Base-by-base conservation (phyloP, 768 basidiomycete species). In the Tephrocybe sp. region DNA sequence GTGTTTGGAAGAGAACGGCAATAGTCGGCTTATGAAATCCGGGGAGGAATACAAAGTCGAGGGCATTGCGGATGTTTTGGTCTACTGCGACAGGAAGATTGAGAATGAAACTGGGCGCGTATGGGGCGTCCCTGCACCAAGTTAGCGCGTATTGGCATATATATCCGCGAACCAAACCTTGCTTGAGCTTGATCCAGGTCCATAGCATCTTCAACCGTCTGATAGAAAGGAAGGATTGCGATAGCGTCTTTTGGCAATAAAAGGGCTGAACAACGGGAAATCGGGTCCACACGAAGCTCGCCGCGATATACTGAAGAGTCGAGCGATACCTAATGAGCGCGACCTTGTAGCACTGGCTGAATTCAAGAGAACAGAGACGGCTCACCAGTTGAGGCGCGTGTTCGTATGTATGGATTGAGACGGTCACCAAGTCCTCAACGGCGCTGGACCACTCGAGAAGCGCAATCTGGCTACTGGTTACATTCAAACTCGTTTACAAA, bases 381-480 rank as follows among this genome's bases (percentile, higher is more conserved):
- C 82, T 42, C 59, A 90, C 85, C 61, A 97, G 78, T 63, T 98
- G 94, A 8, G 90, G 85, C 14, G 94, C 86, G 56, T 95, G 80
- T 69, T 99, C 97, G 64, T 96, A 98, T 6, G 97, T 98, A 64
- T 99, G 97, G 48, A 99, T 88, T 9, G 94, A 97, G 12, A 98
- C 87, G 0, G 97, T 96, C n/a, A 89, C 74, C 11, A 98, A 76
- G 65, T 96, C 92, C 58, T 89, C 79, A 1, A 80, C 68, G 3
- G 82, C 74, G 31, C 87, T 81, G 6, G 90, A 90, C 95, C 96
- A 99, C 67, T 99, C 97, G 14, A 99, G 67, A 13, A 98, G 76
- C 2, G 93, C 91, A 67, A 98, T 88, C 93, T 98, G 56, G 12
- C 19, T 32, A 20, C 9, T 20, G 23, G 35, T 50, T 48, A 47